phyloP scores from a whole-genome alignment of 495 filamentous ascomycete species.

The Daldinia vernicosa region DNA sequence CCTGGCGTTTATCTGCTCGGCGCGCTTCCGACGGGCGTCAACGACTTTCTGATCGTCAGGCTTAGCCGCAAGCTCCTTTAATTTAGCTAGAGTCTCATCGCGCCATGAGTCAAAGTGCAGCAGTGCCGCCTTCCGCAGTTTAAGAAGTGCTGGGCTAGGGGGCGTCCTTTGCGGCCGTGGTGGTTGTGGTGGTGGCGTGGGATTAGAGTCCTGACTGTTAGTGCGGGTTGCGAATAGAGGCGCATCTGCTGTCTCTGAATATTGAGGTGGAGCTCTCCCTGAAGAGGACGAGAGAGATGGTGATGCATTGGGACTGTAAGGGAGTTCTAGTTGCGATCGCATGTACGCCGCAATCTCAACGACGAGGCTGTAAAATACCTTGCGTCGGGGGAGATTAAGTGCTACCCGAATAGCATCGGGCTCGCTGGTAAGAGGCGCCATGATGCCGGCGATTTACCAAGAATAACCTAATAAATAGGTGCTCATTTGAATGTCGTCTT shows the following conservation, averaged over 20 bases:
- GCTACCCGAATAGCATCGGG: constrained; percentile 56
- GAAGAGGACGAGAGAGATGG: constrained; percentile 14
- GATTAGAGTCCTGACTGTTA: background rate
- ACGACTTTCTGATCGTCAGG: constrained; percentile 49
- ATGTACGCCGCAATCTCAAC: constrained; percentile 51
- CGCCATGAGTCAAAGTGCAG: constrained; percentile 56
- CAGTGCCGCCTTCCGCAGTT: constrained; percentile 48
- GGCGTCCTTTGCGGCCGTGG: constrained; percentile 9
- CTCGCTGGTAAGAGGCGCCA: constrained; percentile 57
- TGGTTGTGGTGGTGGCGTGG: background rate
- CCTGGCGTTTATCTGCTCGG: constrained; percentile 31
- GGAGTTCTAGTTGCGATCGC: constrained; percentile 53
- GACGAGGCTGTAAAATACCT: constrained; percentile 52
- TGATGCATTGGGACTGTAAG: constrained; percentile 14
- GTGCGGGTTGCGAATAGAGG: constrained; percentile 19
- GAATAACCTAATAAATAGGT: background rate
- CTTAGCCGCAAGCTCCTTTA: constrained; percentile 51
- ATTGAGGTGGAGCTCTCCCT: constrained; percentile 14
- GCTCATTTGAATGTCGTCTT: background rate
- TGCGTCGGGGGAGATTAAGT: constrained; percentile 54
- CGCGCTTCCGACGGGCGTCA: constrained; percentile 50
- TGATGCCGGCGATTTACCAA: constrained; percentile 24
- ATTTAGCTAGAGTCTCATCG: constrained; percentile 44
- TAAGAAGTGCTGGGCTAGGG: constrained; percentile 45
- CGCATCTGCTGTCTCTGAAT: constrained; percentile 18